phyloP scores from a whole-genome alignment of 2,329 filamentous ascomycete species.

The Sporothrix mexicana region DNA sequence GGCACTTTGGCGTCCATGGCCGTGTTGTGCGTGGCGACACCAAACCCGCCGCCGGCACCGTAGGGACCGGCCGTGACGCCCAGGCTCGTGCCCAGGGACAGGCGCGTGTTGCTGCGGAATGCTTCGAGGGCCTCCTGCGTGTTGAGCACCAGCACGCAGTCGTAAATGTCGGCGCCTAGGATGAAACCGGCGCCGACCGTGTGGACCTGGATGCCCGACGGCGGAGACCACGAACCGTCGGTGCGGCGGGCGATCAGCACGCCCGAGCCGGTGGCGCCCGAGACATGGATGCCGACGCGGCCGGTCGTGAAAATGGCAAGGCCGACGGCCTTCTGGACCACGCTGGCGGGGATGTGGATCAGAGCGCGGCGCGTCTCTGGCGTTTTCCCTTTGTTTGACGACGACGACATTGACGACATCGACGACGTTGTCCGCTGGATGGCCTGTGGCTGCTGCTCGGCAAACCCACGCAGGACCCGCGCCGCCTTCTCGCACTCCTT shows the following conservation, averaged over 20 bases:
- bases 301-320: slow-evolving; percentile 73
- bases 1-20: slow-evolving; percentile 39
- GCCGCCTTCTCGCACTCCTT: slow-evolving; percentile 92
- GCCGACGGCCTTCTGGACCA: slow-evolving; percentile 69
- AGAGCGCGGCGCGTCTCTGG: slow-evolving; percentile 52
- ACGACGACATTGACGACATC: neutral
- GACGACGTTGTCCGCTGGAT: neutral
- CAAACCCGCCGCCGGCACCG: slow-evolving; percentile 66
- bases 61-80: slow-evolving; percentile 73
- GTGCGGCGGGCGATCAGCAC: slow-evolving; percentile 61
- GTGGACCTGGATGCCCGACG: slow-evolving; percentile 80
- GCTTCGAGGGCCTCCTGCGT: slow-evolving; percentile 74
- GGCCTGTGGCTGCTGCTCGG: neutral
- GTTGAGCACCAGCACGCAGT: slow-evolving; percentile 88
- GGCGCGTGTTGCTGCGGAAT: slow-evolving; percentile 71
- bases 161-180: slow-evolving; percentile 84
- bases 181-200: slow-evolving; percentile 80
- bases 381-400: neutral
- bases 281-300: slow-evolving; percentile 62
- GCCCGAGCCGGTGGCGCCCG: slow-evolving; percentile 64
- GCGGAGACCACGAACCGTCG: slow-evolving; percentile 72
- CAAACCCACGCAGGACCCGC: slow-evolving; percentile 78
- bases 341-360: slow-evolving; percentile 61
- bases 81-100: slow-evolving; percentile 78
- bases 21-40: slow-evolving; percentile 27